Conservation (phyloP, 192 early-diverging fungal species). For the Podila horticola region DNA sequence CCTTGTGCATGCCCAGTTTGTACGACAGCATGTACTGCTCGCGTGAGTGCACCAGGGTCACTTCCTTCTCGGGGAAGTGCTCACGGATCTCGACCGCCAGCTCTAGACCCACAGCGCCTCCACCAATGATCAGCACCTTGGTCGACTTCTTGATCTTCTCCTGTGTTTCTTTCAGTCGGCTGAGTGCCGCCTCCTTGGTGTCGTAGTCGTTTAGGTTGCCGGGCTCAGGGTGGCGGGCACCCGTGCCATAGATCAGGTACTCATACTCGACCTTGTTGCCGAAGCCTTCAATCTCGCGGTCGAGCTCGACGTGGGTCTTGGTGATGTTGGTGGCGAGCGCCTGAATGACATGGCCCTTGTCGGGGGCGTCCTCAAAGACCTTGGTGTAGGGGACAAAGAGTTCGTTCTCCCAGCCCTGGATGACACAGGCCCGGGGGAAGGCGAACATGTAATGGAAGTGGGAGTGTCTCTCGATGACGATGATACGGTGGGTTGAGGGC, state of each 20-base stretch:
- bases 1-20: conserved; percentile 64
- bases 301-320: conserved; percentile 59
- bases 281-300: conserved; percentile 61
- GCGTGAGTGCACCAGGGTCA: conserved; percentile 73
- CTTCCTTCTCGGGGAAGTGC: conserved; percentile 66
- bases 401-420: conserved; percentile 65
- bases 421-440: conserved; percentile 67
- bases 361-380: conserved; percentile 47
- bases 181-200: conserved; percentile 58
- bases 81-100: conserved; percentile 79
- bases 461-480: conserved; percentile 67
- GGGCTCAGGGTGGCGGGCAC: conserved; percentile 63
- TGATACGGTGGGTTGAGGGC: conserved; percentile 58
- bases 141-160: conserved; percentile 66
- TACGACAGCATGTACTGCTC: conserved; percentile 67
- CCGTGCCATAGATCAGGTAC: conserved; percentile 65
- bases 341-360: conserved; percentile 57
- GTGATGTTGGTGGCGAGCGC: conserved; percentile 59
- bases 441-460: conserved; percentile 74
- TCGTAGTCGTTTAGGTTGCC: conserved; percentile 52
- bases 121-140: conserved; percentile 75
- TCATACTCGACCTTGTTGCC: conserved; percentile 57
- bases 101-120: conserved; percentile 82
- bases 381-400: conserved; percentile 68
- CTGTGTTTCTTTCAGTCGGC: conserved; percentile 55